A percentile compares a stretch with the other conserved stretches of the same genome.
Conservation (phyloP, 2,329 filamentous ascomycete genomes). For the Colletotrichum plurivorum region DNA sequence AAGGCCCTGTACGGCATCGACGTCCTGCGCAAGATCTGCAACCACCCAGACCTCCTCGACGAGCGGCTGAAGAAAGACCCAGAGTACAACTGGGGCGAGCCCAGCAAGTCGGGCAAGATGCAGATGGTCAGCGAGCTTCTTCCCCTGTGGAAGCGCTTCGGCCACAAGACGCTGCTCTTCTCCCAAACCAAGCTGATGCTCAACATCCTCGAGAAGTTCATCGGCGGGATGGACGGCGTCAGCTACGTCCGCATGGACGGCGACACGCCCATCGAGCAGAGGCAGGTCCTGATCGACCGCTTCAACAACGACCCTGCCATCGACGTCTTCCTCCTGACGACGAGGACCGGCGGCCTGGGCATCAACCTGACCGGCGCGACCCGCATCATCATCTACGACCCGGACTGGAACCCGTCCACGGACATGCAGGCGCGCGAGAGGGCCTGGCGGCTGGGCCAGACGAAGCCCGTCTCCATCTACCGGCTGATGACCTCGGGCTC, state of each 20-base stretch:
- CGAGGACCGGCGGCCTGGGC: slow-evolving; percentile 93
- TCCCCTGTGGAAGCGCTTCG: slow-evolving; percentile 88
- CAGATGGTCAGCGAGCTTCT: slow-evolving; percentile 91
- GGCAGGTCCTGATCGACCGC: slow-evolving; percentile 91
- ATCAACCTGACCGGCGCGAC: slow-evolving; percentile 96
- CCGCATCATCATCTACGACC: slow-evolving; percentile 97
- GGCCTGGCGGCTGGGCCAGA: slow-evolving; percentile 96
- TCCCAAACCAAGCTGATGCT: slow-evolving; percentile 96
- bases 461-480: slow-evolving; percentile 95
- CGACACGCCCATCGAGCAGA: slow-evolving; percentile 86
- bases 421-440: slow-evolving; percentile 95
- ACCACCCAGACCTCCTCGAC: slow-evolving; percentile 91
- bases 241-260: slow-evolving; percentile 94
- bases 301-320: slow-evolving; percentile 88
- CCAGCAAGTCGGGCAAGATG: slow-evolving; percentile 92
- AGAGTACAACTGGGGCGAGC: slow-evolving; percentile 83
- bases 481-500: slow-evolving; percentile 98
- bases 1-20: slow-evolving; percentile 93
- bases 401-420: slow-evolving; percentile 98
- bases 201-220: slow-evolving; percentile 89
- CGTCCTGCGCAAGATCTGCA: slow-evolving; percentile 94
- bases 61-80: slow-evolving; percentile 68
- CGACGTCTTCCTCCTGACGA: slow-evolving; percentile 93
- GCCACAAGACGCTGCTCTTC: slow-evolving; percentile 94
- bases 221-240: slow-evolving; percentile 76